These are phyloP conservation scores for Suillus tomentosus DNA, from an alignment of 768 basidiomycete genomes.

Conservation along the genomic window DNA sequence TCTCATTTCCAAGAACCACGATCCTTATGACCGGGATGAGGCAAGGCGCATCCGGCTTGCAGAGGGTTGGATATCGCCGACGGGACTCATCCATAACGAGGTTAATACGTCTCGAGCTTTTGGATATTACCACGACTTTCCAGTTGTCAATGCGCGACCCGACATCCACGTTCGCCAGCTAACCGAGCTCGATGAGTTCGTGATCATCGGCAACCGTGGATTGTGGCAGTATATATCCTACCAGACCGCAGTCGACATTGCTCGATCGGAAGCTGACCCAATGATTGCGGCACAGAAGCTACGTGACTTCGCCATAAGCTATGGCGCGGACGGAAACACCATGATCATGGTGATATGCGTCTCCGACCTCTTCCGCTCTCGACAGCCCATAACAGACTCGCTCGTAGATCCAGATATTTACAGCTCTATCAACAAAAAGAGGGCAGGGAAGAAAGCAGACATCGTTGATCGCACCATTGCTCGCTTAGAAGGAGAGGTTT, in stretches of 20 bases:
- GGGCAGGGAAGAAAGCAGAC: slow-evolving; percentile 46
- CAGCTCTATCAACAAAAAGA: slow-evolving; percentile 29
- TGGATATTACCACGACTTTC: slow-evolving; percentile 88
- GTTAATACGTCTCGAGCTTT: slow-evolving; percentile 91
- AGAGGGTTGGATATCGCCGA: slow-evolving; percentile 93
- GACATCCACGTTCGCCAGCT: slow-evolving; percentile 71
- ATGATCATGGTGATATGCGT: slow-evolving; percentile 98
- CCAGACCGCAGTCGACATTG: slow-evolving; percentile 96
- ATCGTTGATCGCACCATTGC: slow-evolving; percentile 58
- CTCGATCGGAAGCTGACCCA: slow-evolving; percentile 70
- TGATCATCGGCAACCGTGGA: slow-evolving; percentile 92
- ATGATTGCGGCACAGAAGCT: slow-evolving; percentile 96
- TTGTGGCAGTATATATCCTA: slow-evolving; percentile 94
- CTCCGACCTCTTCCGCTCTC: slow-evolving; percentile 70
- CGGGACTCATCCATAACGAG: slow-evolving; percentile 90
- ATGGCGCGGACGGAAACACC: slow-evolving; percentile 88
- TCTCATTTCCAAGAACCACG: slow-evolving; percentile 77
- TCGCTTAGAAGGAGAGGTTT: slow-evolving; percentile 75
- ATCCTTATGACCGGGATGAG: slow-evolving; percentile 86
- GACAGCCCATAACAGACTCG: slow-evolving; percentile 37
- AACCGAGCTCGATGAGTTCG: slow-evolving; percentile 87
- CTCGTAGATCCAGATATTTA: slow-evolving; percentile 42
- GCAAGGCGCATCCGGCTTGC: slow-evolving; percentile 85
- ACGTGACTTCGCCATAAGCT: slow-evolving; percentile 94
- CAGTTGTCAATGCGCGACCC: slow-evolving; percentile 88